Base-by-base conservation (phyloP, 495 filamentous ascomycete genomes). In the Diplogelasinospora grovesii region DNA sequence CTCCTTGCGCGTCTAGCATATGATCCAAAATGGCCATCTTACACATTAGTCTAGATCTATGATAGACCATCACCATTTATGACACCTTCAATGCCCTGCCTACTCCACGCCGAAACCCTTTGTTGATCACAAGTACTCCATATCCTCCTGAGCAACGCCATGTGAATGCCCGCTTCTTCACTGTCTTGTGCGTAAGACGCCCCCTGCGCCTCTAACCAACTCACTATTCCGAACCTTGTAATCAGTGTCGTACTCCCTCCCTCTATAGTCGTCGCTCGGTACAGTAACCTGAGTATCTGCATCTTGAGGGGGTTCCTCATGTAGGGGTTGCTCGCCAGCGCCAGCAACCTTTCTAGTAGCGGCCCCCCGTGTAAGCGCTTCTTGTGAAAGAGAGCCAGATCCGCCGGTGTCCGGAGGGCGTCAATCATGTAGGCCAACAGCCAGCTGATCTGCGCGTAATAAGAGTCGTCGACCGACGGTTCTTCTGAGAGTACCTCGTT, bases 191-290 rank as follows among this genome's bases (percentile, higher is more conserved):
- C 57, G 3, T 29, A 36, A 18, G 45, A 59, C 55, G 39, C 65
- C 52, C 37, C 61, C 56, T 79, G 74, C 43, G 71, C 71, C 38
- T 82, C 68, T 21, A 94, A 72, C 88, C 90, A 98, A 41, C 75
- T 81, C 36, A 92, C 56, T 10, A 86, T 63, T n/a, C 85, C 89
- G 16, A 83, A 80, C 48, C 92, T 70, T 9, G 90, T 95, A 21
- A 89, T 82, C 26, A 95, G 64, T 9, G 87, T 95, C 16, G 82
- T 85, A 55, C 86, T 88, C 0, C 88, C 92, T 3, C 78, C 81
- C 32, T 82, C 78, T 15, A 94, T 80, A 16, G 73, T 71, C 0
- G 79, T 82, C 6, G 79, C 77, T 19, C 84, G 77, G 52, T 85
- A 88, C 5, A 95, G 38, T 10, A 95, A 63, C 32, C 80, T 70